Percentiles rank a stretch among this genome's conserved stretches.
Conservation (phyloP, 2,329 filamentous ascomycete species). For the Fusarium redolens region DNA sequence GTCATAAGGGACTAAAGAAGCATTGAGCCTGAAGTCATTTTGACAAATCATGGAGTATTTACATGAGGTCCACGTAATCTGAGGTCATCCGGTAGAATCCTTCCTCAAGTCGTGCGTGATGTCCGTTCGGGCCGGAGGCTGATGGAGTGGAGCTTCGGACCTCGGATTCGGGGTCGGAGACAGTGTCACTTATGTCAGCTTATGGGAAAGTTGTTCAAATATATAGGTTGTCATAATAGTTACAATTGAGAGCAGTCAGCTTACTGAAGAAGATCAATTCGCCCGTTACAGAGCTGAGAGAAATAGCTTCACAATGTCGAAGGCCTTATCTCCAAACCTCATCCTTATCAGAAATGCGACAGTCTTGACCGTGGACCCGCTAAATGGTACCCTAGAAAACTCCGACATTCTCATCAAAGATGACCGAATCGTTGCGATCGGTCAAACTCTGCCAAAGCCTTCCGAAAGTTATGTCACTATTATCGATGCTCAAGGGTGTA, state of each 20-base stretch:
- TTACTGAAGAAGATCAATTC: fast-evolving
- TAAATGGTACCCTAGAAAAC: neutral
- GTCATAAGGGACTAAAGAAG: fast-evolving
- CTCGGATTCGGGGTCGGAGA: neutral
- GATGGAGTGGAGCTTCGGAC: neutral
- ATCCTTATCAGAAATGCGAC: neutral
- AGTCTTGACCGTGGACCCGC: neutral
- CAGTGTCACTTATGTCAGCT: neutral
- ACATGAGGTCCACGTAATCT: neutral
- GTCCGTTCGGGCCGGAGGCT: neutral
- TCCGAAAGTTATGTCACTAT: neutral
- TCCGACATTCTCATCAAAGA: neutral
- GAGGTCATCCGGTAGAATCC: neutral
- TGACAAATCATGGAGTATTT: no score
- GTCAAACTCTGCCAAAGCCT: neutral
- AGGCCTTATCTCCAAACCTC: no score
- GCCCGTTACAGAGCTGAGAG: fast-evolving
- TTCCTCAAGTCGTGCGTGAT: no score
- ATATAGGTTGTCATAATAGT: fast-evolving
- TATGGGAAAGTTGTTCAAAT: neutral
- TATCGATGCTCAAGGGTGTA: neutral
- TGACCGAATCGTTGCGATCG: neutral
- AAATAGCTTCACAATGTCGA: neutral
- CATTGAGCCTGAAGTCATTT: neutral
- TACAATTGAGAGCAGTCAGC: fast-evolving